These are phyloP conservation scores for Diospyros kaki DNA, from an alignment of 148 eudicot genomes.

Conservation along the genomic window DNA sequence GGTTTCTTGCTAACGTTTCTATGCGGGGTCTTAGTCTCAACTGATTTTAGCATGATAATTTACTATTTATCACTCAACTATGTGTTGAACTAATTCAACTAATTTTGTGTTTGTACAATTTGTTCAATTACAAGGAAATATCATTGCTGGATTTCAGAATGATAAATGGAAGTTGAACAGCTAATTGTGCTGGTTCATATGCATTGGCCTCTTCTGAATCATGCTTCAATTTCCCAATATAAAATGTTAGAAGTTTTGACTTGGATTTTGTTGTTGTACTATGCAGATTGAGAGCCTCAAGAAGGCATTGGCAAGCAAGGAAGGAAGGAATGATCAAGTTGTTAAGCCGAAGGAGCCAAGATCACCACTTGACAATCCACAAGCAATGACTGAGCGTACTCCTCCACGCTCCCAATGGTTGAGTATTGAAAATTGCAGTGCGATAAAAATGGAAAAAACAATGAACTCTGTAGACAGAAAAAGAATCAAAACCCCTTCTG, in stretches of 20 bases:
- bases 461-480: constrained; percentile 17
- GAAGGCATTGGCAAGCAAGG: constrained; percentile 48
- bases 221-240: not conserved
- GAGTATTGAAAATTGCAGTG: constrained; percentile 35
- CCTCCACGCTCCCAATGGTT: constrained; percentile 35
- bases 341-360: constrained; percentile 31
- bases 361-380: constrained; percentile 38
- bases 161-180: too few species aligned
- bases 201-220: not conserved
- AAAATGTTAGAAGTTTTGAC: not conserved
- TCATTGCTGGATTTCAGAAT: too few species aligned
- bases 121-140: too few species aligned
- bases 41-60: too few species aligned
- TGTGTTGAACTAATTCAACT: too few species aligned
- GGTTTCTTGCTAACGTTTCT: too few species aligned
- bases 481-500: constrained; percentile 36
- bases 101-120: too few species aligned
- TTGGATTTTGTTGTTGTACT: not conserved
- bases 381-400: constrained; percentile 24
- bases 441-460: constrained; percentile 21
- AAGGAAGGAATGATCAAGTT: constrained; percentile 27
- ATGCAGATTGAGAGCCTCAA: constrained; percentile 75
- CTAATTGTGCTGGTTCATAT: too few species aligned
- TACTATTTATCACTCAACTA: too few species aligned
- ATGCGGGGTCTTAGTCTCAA: too few species aligned